These are phyloP conservation scores for Yarrowia sp. DNA, from an alignment of 805 yeast species.

Conservation along the genomic window DNA sequence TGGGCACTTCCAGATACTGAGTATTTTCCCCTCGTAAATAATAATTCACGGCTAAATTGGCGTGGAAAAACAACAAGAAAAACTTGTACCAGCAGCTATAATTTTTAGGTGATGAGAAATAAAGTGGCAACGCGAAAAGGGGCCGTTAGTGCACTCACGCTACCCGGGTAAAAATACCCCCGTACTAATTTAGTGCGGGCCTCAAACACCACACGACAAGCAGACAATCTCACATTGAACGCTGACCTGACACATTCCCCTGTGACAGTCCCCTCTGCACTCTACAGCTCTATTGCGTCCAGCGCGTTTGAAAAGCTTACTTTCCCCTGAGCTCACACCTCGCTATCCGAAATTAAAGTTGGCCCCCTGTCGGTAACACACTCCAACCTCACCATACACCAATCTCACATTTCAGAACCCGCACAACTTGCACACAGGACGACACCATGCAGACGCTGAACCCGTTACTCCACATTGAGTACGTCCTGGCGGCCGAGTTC, in stretches of 20 bases:
- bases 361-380: slow-evolving; percentile 18
- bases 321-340: neutral
- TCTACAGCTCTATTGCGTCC: neutral
- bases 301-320: slow-evolving; percentile 7
- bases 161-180: neutral
- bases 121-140: neutral
- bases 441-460: slow-evolving; percentile 18
- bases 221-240: no score
- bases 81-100: no score
- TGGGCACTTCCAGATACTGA: no score
- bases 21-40: no score
- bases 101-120: no score
- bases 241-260: neutral
- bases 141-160: neutral
- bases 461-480: slow-evolving; percentile 46
- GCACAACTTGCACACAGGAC: neutral
- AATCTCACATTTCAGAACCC: neutral
- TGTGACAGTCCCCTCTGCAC: neutral
- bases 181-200: neutral
- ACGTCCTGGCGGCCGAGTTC: slow-evolving; percentile 70
- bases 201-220: no score
- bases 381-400: slow-evolving; percentile 6
- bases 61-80: no score
- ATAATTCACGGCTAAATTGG: no score
- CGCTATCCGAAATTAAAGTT: neutral